Evolutionary conservation across 495 filamentous ascomycete species (phyloP).

Genomic region (Podospora anserina): DNA sequence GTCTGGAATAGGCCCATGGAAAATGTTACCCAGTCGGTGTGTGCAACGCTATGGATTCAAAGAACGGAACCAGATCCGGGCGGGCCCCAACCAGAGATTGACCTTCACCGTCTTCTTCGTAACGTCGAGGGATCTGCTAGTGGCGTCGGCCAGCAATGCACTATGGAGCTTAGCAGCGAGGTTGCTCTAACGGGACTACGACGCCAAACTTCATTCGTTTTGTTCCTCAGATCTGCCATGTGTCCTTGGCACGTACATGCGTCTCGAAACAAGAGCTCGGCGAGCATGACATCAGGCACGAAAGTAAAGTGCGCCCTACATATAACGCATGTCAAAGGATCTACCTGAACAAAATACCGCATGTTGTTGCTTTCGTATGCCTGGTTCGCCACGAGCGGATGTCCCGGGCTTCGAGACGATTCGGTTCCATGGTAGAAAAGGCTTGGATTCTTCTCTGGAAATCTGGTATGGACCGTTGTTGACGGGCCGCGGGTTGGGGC

Average conservation of each 20-base stretch:
- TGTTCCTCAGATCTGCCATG: neutral
- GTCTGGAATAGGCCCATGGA: neutral
- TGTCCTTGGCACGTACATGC: neutral
- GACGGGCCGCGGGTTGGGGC: constrained; percentile 34
- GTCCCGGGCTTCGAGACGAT: constrained; percentile 1
- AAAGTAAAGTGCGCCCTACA: neutral
- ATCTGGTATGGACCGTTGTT: constrained; percentile 31
- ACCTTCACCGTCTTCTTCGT: neutral
- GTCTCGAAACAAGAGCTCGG: neutral
- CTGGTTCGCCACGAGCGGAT: neutral
- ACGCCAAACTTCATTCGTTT: neutral
- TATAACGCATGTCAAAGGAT: neutral
- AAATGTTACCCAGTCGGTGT: neutral
- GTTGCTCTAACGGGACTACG: neutral
- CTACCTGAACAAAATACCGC: neutral
- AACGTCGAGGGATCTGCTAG: neutral
- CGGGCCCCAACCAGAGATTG: neutral
- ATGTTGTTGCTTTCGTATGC: neutral
- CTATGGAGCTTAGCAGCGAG: neutral
- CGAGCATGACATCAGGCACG: neutral
- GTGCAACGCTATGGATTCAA: neutral
- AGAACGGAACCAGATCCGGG: neutral
- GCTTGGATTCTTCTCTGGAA: constrained; percentile 12
- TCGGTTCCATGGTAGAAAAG: constrained; percentile 2
- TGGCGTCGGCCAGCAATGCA: neutral